Conservation (phyloP, 2,329 filamentous ascomycete genomes). For the Rhynchosporium agropyri region DNA sequence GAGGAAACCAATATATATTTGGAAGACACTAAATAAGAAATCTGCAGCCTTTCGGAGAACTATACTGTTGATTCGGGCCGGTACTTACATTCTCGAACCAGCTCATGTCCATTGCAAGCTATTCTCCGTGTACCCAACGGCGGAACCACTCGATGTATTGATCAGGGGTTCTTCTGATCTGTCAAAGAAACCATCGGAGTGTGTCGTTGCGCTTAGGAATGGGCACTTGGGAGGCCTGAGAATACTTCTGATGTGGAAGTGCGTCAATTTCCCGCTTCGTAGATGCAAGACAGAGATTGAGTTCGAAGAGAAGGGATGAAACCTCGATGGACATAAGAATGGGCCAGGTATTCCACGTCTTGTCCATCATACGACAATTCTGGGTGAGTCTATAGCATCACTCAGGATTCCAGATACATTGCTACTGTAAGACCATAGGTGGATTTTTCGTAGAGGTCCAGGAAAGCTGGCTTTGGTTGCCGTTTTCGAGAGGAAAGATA, state of each 20-base stretch:
- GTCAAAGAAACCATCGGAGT: not conserved
- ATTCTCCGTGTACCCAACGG: no score
- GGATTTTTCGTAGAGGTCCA: no score
- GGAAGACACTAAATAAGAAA: not conserved
- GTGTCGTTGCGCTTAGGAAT: not conserved
- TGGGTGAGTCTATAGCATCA: slow-evolving; percentile 28
- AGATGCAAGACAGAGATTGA: slow-evolving; percentile 26
- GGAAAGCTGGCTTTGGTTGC: not conserved
- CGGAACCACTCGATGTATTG: not conserved
- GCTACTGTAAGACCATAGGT: slow-evolving; percentile 32
- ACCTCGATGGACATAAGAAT: slow-evolving; percentile 33
- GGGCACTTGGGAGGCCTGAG: not conserved
- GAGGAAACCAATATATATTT: not conserved
- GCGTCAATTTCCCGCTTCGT: not conserved
- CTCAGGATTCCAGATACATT: slow-evolving; percentile 27
- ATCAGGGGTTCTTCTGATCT: not conserved
- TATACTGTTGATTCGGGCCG: not conserved
- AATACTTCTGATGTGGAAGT: not conserved
- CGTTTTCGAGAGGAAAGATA: not conserved
- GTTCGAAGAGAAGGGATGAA: slow-evolving; percentile 30
- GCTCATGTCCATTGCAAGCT: not conserved
- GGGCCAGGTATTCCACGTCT: slow-evolving; percentile 34
- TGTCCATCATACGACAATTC: slow-evolving; percentile 28
- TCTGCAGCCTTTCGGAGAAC: not conserved
- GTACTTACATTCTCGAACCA: not conserved